Conservation (phyloP, 805 yeast species). For the Wickerhamiella alocasiicola region DNA sequence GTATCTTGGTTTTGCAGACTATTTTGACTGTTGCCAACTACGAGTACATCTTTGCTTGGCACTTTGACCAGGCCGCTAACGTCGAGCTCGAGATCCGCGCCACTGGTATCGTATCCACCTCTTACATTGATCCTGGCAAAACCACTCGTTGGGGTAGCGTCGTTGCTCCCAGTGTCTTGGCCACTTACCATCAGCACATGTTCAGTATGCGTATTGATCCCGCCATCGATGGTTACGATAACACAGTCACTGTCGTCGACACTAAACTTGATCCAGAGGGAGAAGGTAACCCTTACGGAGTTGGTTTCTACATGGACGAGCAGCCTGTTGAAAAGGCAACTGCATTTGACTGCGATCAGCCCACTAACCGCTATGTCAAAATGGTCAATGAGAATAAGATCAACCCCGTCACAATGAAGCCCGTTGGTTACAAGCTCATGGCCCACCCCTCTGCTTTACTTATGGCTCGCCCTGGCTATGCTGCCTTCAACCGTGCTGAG, state of each 20-base stretch:
- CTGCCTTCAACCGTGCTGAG: constrained; percentile 56
- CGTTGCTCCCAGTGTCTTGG: constrained; percentile 70
- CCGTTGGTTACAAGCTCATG: constrained; percentile 63
- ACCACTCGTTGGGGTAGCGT: constrained; percentile 61
- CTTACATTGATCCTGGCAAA: constrained; percentile 63
- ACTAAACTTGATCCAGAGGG: constrained; percentile 47
- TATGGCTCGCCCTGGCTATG: constrained; percentile 50
- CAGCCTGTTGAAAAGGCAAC: constrained; percentile 57
- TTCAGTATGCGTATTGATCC: constrained; percentile 72
- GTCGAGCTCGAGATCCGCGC: constrained; percentile 71
- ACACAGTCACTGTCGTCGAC: constrained; percentile 64
- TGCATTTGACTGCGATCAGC: constrained; percentile 58
- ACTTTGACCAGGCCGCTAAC: constrained; percentile 68
- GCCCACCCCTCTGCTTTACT: constrained; percentile 70
- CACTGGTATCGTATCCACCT: constrained; percentile 74
- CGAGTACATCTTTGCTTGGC: constrained; percentile 61
- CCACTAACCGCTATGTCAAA: constrained; percentile 61
- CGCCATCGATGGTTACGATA: constrained; percentile 67
- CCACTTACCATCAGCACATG: constrained; percentile 75
- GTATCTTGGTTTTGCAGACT: constrained; percentile 68
- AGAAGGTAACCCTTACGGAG: constrained; percentile 49
- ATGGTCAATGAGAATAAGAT: constrained; percentile 60
- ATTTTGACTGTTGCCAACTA: constrained; percentile 78
- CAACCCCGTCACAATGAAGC: constrained; percentile 55
- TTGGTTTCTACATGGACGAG: constrained; percentile 57